These are phyloP conservation scores for Neurospora sp. DNA, from an alignment of 495 filamentous ascomycete species.

Conservation along the genomic window DNA sequence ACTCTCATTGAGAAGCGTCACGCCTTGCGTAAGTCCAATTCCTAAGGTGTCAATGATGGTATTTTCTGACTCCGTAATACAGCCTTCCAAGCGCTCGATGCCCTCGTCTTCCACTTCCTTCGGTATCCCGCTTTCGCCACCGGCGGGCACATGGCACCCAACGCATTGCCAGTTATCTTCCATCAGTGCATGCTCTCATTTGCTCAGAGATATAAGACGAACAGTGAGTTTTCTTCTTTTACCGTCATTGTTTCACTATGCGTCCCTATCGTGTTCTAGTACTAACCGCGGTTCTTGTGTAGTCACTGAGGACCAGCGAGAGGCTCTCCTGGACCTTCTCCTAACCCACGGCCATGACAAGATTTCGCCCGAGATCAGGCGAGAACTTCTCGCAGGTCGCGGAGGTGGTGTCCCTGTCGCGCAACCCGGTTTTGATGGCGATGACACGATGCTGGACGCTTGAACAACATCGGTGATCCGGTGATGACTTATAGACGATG, in stretches of 20 bases:
- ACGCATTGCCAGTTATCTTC: slow-evolving; percentile 63
- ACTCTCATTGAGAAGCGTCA: slow-evolving; percentile 94
- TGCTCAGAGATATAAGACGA: slow-evolving; percentile 84
- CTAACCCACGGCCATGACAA: slow-evolving; percentile 74
- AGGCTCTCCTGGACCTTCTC: slow-evolving; percentile 84
- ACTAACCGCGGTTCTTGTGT: neutral
- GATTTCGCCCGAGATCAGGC: slow-evolving; percentile 84
- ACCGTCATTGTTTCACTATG: neutral
- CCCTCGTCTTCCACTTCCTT: slow-evolving; percentile 91
- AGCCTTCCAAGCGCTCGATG: slow-evolving; percentile 80
- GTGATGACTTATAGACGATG: neutral
- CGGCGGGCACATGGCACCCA: slow-evolving; percentile 5
- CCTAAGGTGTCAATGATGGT: neutral
- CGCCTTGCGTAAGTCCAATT: slow-evolving; percentile 52
- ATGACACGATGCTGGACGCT: slow-evolving; percentile 72
- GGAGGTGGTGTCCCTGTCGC: slow-evolving; percentile 65
- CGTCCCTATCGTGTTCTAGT: neutral
- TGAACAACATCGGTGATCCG: slow-evolving; percentile 2
- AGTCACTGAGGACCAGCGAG: slow-evolving; percentile 60
- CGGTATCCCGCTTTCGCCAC: slow-evolving; percentile 56
- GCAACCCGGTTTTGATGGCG: slow-evolving; percentile 54
- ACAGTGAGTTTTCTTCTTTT: slow-evolving; percentile 40
- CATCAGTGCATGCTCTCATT: slow-evolving; percentile 80
- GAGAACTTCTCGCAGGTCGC: slow-evolving; percentile 81
- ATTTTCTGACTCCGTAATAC: neutral